phyloP scores from a whole-genome alignment of 257 asterid species.

The Anisodus acutangulus region DNA sequence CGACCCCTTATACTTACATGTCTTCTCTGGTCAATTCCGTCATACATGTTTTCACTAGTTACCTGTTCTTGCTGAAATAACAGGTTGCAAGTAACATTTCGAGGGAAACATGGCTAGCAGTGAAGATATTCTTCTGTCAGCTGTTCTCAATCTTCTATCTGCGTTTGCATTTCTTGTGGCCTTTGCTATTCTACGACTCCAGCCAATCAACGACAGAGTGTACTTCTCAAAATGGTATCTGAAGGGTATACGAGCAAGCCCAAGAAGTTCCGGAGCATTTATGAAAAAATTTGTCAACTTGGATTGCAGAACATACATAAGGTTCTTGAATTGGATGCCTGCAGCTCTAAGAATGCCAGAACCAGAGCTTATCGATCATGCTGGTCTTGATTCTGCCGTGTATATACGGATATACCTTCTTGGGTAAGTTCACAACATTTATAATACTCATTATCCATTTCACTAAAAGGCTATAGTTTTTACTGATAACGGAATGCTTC shows the following conservation, averaged over 20 bases:
- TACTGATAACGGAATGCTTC: constrained; percentile 9
- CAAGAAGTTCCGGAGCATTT: constrained; percentile 52
- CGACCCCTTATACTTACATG: too few relatives aligned
- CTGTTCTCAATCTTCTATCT: constrained; percentile 70
- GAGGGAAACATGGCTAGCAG: constrained; percentile 59
- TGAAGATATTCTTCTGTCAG: constrained; percentile 69
- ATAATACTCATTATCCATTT: neutral
- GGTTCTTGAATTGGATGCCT: constrained; percentile 89
- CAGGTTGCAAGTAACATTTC: constrained; percentile 10
- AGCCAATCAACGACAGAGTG: constrained; percentile 75
- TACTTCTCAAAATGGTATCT: constrained; percentile 88
- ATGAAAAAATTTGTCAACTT: constrained; percentile 55
- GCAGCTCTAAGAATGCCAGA: constrained; percentile 89
- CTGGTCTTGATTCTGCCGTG: constrained; percentile 86
- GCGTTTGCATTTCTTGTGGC: constrained; percentile 78
- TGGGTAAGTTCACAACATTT: constrained; percentile 60
- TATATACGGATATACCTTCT: constrained; percentile 84
- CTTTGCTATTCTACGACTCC: constrained; percentile 76
- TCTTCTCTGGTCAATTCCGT: too few relatives aligned
- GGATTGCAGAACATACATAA: constrained; percentile 56
- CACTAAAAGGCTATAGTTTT: constrained; percentile 12
- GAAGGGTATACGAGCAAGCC: constrained; percentile 72
- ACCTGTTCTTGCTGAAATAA: neutral
- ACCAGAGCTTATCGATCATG: constrained; percentile 82
- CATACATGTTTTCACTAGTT: too few relatives aligned